Conservation (phyloP, 2,329 filamentous ascomycete genomes). For the Ophiostoma sp. region DNA sequence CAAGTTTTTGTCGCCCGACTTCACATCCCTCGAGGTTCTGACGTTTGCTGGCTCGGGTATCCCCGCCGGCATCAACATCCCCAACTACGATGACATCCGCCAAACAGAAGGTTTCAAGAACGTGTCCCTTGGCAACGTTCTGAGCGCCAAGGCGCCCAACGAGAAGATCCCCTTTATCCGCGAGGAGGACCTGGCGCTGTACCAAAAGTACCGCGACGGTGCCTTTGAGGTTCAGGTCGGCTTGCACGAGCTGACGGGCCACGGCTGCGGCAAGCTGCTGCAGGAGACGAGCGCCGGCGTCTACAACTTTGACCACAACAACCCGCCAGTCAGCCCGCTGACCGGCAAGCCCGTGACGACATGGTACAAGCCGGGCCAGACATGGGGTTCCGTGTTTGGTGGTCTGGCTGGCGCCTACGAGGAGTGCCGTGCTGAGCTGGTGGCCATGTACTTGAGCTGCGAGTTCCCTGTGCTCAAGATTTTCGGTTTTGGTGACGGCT, state of each 20-base stretch:
- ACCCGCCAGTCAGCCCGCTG: slow-evolving; percentile 79
- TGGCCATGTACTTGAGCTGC: slow-evolving; percentile 87
- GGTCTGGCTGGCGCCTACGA: slow-evolving; percentile 86
- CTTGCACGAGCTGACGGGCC: slow-evolving; percentile 82
- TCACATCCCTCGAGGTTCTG: slow-evolving; percentile 89
- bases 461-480: slow-evolving; percentile 87
- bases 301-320: slow-evolving; percentile 84
- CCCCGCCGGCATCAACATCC: slow-evolving; percentile 67
- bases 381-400: slow-evolving; percentile 91
- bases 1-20: slow-evolving; percentile 91
- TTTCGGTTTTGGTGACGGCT: slow-evolving; percentile 85
- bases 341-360: slow-evolving; percentile 74
- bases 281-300: slow-evolving; percentile 80
- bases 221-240: slow-evolving; percentile 96
- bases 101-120: slow-evolving; percentile 90
- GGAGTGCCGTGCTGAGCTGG: slow-evolving; percentile 90
- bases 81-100: slow-evolving; percentile 74
- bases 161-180: slow-evolving; percentile 91
- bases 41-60: slow-evolving; percentile 73
- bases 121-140: slow-evolving; percentile 87
- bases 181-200: slow-evolving; percentile 73
- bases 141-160: slow-evolving; percentile 86
- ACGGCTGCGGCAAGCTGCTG: slow-evolving; percentile 90
- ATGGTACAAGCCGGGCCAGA: slow-evolving; percentile 94
- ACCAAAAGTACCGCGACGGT: slow-evolving; percentile 77